Evolutionary conservation across 108 stramenopile species (phyloP), one percentile per base, ranked within the genome.

Genomic region (Pseudonitzschia pungens): DNA sequence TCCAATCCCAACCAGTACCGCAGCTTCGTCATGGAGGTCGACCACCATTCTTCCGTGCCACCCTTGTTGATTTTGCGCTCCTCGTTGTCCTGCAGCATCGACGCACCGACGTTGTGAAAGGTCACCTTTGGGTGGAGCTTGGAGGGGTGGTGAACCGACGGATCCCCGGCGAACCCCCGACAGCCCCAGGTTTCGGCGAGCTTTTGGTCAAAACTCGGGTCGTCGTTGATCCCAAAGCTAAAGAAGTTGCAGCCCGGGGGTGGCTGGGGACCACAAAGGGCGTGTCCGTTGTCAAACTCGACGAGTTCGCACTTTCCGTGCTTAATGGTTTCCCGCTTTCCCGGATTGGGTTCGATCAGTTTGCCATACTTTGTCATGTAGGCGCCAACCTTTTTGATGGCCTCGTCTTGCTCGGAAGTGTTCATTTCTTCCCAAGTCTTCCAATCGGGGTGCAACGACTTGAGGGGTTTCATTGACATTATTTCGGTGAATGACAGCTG

Each of bases 141-240:
- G 33, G 84, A 85, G 15, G 83, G 83, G 72, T 89, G 88, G 10
- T 44, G 16, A 27, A 86, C 77, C n/a, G 88, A 78, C 16, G 88
- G 88, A 68, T 89, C 88, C 27, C 77, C 84, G 4, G 85, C 85
- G 81, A 86, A 89, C 22, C 85, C 88, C 41, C 80, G 81, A 54
- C 88, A 89, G 21, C 71, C 36, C 85, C 88, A 89, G 63, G 27
- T 27, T 57, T 84, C 70, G 4, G 68, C 88, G 62, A 89, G 42
- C 6, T 74, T 43, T 15, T 65, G 58, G 77, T 86, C 85, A 76
- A 81, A 89, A 20, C 67, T 70, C 3, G 81, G 84, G 66, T 86
- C 88, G 48, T 89, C 82, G 41, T 78, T 81, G 48, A 88, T 88
- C 0, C 87, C 87, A 77, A 88, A 86, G 15, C 81, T 81, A 31